Base-by-base conservation (phyloP, 164 flowering plant species). In the Taxillus chinensis region DNA sequence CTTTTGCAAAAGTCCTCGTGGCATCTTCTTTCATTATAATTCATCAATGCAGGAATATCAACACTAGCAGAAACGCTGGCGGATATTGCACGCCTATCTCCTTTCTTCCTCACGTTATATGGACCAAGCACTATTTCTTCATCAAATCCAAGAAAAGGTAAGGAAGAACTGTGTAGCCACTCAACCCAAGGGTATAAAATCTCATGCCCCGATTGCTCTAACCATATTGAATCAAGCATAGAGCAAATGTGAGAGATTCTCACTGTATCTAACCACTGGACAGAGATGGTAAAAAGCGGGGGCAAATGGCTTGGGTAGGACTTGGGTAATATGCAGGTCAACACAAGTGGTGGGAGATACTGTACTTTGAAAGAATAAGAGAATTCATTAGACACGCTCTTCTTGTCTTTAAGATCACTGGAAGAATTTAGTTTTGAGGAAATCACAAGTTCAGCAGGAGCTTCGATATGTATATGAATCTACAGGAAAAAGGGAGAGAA, bases 101-200 rank as follows among this genome's bases (percentile, higher is more conserved):
- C 76, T 53, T 15, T 27, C 67, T 67, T 41, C 67, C 60, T 64
- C 17, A 55, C 57, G 41, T 64, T 74, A 73, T 80, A 87, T 39
- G 92, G 87, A 61, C 93, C 88, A 48, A 90, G 82, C 14, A 63
- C 37, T 15, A 90, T 68, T 65, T 77, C 87, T 51, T 71, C 54
- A 70, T 74, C 79, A 75, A 80, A 75, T 16, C 85, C 90, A 58
- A 87, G 80, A 78, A 75, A 67, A 61, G 88, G 64, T 73, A 92
- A 83, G 10, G 92, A 78, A 55, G 82, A 87, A 67, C 62, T 56
- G 0, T 80, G 84, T 61, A 92, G 71, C 93, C 98, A 90, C 59
- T 92, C 92, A 55, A 74, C 86, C 95, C 98, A 92, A 53, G 74
- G 82, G 74, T 87, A 92, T 64, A 90, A 56, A 60, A 83, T 78